Evolutionary conservation across 1,284 basidiomycete genomes (phyloP).

Genomic region (Cryptococcus deneoformans): DNA sequence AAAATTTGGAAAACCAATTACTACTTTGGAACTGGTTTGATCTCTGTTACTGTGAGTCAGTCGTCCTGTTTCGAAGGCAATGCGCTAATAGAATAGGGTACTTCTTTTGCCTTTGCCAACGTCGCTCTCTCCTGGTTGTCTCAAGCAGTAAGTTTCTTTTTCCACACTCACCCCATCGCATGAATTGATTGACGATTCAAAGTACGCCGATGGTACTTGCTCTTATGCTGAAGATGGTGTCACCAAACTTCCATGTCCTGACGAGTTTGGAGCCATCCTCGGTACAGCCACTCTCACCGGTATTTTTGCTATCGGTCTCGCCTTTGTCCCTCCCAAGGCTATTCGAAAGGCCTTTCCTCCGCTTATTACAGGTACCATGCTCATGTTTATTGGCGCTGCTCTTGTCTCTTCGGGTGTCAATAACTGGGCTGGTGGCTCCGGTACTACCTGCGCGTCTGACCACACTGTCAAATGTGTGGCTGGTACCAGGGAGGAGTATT

Average conservation of each 20-base stretch:
- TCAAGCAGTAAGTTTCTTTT: slow-evolving; percentile 11
- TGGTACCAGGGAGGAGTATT: slow-evolving; percentile 19
- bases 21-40: slow-evolving; percentile 33
- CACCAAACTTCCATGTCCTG: slow-evolving; percentile 30
- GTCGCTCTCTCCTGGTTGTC: slow-evolving; percentile 25
- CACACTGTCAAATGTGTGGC: slow-evolving; percentile 23
- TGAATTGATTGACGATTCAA: neutral
- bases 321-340: slow-evolving; percentile 29
- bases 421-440: slow-evolving; percentile 37
- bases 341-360: slow-evolving; percentile 36
- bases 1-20: slow-evolving; percentile 23
- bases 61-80: neutral
- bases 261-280: slow-evolving; percentile 33
- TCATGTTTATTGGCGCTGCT: slow-evolving; percentile 33
- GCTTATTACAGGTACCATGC: slow-evolving; percentile 33
- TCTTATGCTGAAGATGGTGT: slow-evolving; percentile 18
- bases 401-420: slow-evolving; percentile 28
- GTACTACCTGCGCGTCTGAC: slow-evolving; percentile 20
- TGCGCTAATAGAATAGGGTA: slow-evolving; percentile 1
- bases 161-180: neutral
- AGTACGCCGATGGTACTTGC: slow-evolving; percentile 32
- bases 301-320: slow-evolving; percentile 24
- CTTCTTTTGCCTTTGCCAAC: slow-evolving; percentile 34
- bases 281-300: slow-evolving; percentile 29
- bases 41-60: slow-evolving; percentile 18